Percentiles rank a stretch among this genome's conserved stretches.
Conservation (phyloP, 148 eudicot genomes). For the Diospyros lotus region DNA sequence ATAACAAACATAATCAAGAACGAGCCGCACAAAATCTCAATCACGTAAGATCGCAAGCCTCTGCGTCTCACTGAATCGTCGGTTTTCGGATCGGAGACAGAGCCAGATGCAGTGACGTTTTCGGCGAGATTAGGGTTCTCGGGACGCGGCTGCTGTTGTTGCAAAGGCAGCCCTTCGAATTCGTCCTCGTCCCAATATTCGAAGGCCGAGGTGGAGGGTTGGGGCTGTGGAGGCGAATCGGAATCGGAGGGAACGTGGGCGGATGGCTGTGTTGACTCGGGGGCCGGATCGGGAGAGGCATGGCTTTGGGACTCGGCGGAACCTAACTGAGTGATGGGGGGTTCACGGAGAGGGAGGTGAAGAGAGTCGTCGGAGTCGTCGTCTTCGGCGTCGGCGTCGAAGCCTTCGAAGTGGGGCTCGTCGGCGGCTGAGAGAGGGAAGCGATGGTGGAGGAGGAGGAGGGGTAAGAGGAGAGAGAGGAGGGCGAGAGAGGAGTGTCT, state of each 20-base stretch:
- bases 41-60: slow-evolving; percentile 17
- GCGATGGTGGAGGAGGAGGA: neutral
- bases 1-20: slow-evolving; percentile 54
- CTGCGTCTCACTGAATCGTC: neutral
- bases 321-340: no score
- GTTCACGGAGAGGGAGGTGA: neutral
- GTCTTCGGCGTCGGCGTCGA: no score
- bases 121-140: slow-evolving; percentile 15
- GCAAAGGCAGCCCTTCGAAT: slow-evolving; percentile 77
- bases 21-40: slow-evolving; percentile 60
- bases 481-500: neutral
- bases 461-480: neutral
- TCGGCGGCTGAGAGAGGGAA: neutral
- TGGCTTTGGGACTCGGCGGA: no score
- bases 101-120: no score
- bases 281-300: no score
- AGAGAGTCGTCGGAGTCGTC: neutral
- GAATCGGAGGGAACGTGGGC: neutral
- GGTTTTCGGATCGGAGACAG: no score
- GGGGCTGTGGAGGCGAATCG: slow-evolving; percentile 3
- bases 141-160: slow-evolving; percentile 11
- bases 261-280: neutral
- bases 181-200: slow-evolving; percentile 98
- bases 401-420: neutral
- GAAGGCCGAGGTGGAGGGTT: slow-evolving; percentile 35